Evolutionary conservation across 768 basidiomycete genomes (phyloP).

Genomic region (Macrolepiota dolichaula): DNA sequence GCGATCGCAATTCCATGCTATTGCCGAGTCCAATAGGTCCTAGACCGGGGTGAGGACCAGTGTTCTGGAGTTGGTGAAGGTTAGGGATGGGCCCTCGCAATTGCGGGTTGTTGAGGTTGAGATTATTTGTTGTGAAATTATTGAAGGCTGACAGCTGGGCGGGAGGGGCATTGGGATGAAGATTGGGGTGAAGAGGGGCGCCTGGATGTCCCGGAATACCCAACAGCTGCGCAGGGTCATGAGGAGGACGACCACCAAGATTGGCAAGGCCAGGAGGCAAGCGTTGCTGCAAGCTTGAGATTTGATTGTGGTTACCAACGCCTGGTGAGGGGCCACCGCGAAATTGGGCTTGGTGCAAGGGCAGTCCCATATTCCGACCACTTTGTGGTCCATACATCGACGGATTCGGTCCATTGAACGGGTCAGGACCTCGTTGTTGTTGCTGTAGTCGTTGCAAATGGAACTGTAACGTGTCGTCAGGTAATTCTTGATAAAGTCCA

Average conservation of each 20-base stretch:
- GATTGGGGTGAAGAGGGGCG: constrained; percentile 39
- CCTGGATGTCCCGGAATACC: constrained; percentile 45
- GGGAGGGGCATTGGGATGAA: constrained; percentile 41
- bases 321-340: constrained; percentile 71
- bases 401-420: constrained; percentile 48
- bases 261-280: constrained; percentile 81
- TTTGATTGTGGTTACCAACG: constrained; percentile 39
- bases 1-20: constrained; percentile 52
- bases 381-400: constrained; percentile 54
- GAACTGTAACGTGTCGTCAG: constrained; percentile 62
- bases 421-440: constrained; percentile 50
- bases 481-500: constrained; percentile 51
- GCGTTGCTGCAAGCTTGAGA: constrained; percentile 49
- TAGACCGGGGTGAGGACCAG: constrained; percentile 45
- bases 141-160: constrained; percentile 46
- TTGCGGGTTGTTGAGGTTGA: constrained; percentile 44
- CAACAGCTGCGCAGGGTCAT: constrained; percentile 68
- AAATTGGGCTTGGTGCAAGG: constrained; percentile 59
- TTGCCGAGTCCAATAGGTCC: constrained; percentile 48
- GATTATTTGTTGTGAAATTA: constrained; percentile 42
- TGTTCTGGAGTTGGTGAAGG: constrained; percentile 45
- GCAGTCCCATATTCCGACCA: constrained; percentile 49
- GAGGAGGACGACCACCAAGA: constrained; percentile 77
- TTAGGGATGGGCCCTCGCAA: constrained; percentile 51
- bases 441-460: constrained; percentile 54